phyloP scores from a whole-genome alignment of 257 asterid species.

The Marsdenia floribunda region DNA sequence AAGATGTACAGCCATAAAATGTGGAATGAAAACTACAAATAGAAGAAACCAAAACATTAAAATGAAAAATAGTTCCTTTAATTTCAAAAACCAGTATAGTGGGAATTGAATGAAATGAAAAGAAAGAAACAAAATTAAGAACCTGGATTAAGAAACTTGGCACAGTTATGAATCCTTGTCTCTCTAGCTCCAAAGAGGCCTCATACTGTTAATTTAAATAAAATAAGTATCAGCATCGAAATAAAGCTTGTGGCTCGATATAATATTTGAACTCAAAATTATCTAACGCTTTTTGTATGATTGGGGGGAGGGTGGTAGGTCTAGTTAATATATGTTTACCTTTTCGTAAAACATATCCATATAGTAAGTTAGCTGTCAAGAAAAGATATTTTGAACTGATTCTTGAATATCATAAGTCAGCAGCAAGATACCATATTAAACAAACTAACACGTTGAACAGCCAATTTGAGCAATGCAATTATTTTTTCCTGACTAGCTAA shows the following conservation, averaged over 20 bases:
- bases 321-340: neutral
- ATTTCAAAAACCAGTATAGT: neutral
- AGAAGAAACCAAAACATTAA: neutral
- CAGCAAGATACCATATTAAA: neutral
- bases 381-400: neutral
- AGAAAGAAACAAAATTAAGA: neutral
- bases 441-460: neutral
- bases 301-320: neutral
- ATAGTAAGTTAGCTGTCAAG: neutral
- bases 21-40: neutral
- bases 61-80: neutral
- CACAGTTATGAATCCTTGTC: conserved; percentile 64
- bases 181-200: conserved; percentile 79
- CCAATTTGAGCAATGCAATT: neutral
- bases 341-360: neutral
- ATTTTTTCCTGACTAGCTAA: neutral
- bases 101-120: neutral
- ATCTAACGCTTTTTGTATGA: conserved; percentile 5
- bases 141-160: conserved; percentile 65
- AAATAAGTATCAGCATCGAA: conserved; percentile 16
- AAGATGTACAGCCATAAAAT: neutral
- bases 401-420: neutral
- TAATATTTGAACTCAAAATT: conserved; percentile 4
- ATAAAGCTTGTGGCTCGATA: conserved; percentile 4
- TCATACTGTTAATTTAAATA: conserved; percentile 46